Evolutionary conservation across 495 filamentous ascomycete genomes (phyloP).

Genomic region (Pseudoneurospora amorphoporcata): DNA sequence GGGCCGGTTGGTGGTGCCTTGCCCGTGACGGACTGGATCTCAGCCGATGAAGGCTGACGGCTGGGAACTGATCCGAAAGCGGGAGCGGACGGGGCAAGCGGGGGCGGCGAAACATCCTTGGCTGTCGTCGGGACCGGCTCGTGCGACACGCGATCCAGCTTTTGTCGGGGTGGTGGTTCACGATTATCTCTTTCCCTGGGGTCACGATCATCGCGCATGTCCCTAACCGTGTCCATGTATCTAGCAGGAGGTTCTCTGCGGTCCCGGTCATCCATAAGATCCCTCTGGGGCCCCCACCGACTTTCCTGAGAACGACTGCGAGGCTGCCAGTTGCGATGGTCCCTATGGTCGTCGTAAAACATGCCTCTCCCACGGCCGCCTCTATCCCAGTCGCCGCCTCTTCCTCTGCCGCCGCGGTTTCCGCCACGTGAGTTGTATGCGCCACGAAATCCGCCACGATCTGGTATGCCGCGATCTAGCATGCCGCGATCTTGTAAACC

Average conservation of each 20-base stretch:
- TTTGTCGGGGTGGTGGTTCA: conserved; percentile 36
- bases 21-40: conserved; percentile 30
- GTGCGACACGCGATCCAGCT: conserved; percentile 33
- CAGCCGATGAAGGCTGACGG: conserved; percentile 27
- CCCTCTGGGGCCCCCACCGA: conserved; percentile 40
- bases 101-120: conserved; percentile 53
- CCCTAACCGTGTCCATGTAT: conserved; percentile 39
- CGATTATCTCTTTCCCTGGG: conserved; percentile 21
- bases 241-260: conserved; percentile 22
- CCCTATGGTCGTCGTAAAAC: conserved; percentile 52
- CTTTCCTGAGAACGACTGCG: conserved; percentile 64
- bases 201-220: conserved; percentile 46
- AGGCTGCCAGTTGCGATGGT: conserved; percentile 28
- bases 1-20: conserved; percentile 43
- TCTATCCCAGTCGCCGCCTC: conserved; percentile 57
- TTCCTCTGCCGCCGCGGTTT: conserved; percentile 39
- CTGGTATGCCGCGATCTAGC: conserved; percentile 30
- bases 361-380: conserved; percentile 42
- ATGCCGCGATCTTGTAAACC: conserved; percentile 24
- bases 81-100: conserved; percentile 71
- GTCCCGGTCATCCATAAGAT: conserved; percentile 34
- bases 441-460: conserved; percentile 41
- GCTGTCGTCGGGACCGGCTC: conserved; percentile 29
- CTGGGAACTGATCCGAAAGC: conserved; percentile 62
- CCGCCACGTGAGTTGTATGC: conserved; percentile 4